A percentile compares a stretch with the other conserved stretches of the same genome.
These are phyloP conservation scores for Neolecta irregularis DNA, from an alignment of 1,139 yeast genomes.

Conservation along the genomic window DNA sequence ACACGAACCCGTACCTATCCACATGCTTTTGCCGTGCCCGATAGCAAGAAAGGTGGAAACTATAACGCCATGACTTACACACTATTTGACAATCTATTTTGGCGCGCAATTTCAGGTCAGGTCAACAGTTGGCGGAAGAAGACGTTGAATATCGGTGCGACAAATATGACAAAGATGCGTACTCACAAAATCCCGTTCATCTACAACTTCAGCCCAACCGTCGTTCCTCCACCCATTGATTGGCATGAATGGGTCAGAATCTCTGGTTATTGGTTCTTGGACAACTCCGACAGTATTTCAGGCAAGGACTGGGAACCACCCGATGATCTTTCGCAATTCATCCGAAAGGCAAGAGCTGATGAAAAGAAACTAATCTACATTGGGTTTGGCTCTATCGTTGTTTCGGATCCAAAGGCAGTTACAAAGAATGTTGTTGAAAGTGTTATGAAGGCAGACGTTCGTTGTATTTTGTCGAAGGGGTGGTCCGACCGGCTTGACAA, in stretches of 20 bases:
- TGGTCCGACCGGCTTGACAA: conserved; percentile 65
- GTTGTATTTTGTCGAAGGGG: conserved; percentile 81
- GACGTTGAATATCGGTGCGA: conserved; percentile 46
- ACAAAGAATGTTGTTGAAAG: conserved; percentile 69
- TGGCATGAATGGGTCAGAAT: conserved; percentile 89
- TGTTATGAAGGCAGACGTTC: conserved; percentile 59
- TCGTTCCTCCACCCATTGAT: conserved; percentile 84
- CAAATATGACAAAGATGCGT: conserved; percentile 53
- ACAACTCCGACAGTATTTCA: conserved; percentile 34
- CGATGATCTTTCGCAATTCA: conserved; percentile 40
- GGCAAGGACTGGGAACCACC: conserved; percentile 45
- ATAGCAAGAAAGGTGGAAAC: conserved; percentile 80
- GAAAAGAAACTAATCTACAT: conserved; percentile 65
- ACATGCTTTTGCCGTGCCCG: conserved; percentile 91
- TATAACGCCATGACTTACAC: conserved; percentile 86
- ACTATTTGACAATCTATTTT: conserved; percentile 77
- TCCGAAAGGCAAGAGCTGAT: conserved; percentile 44
- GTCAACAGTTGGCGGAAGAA: conserved; percentile 76
- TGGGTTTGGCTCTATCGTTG: conserved; percentile 94
- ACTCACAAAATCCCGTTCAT: conserved; percentile 74
- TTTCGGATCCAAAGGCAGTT: conserved; percentile 59
- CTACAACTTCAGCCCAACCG: conserved; percentile 74
- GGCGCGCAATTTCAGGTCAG: conserved; percentile 87
- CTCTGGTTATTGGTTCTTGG: conserved; percentile 90
- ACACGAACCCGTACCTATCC: conserved; percentile 89